phyloP scores from a whole-genome alignment of 2,329 filamentous ascomycete species.

The Karstenula rhodostoma region DNA sequence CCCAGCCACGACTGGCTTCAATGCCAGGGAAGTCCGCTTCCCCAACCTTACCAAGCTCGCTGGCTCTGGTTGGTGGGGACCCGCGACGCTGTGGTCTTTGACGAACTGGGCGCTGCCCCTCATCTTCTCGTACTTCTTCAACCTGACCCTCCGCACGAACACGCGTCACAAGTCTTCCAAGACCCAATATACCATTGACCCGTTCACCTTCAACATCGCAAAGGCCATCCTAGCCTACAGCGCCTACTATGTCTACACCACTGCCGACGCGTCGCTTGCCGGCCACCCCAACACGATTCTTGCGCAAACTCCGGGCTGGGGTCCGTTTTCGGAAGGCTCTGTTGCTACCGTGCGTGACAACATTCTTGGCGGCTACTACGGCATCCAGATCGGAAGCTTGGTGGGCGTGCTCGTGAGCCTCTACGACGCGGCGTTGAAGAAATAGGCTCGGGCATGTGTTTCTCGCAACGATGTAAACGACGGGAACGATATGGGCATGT shows the following conservation, averaged over 20 bases:
- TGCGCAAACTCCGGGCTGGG: conserved; percentile 52
- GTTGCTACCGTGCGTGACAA: conserved; percentile 71
- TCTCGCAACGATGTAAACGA: neutral
- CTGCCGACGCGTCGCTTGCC: conserved; percentile 22
- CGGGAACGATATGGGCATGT: neutral
- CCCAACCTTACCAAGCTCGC: conserved; percentile 82
- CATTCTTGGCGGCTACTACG: conserved; percentile 75
- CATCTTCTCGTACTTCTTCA: conserved; percentile 86
- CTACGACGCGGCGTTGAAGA: conserved; percentile 80
- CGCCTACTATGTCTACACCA: conserved; percentile 66
- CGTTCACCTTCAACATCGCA: conserved; percentile 86
- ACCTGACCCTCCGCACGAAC: conserved; percentile 71
- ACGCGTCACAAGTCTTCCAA: conserved; percentile 53
- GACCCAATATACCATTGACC: conserved; percentile 74
- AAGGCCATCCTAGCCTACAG: conserved; percentile 85
- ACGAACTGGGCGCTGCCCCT: conserved; percentile 77
- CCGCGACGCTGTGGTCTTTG: conserved; percentile 76
- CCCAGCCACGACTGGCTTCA: conserved; percentile 65
- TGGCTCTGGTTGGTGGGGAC: conserved; percentile 78
- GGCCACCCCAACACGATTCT: conserved; percentile 61
- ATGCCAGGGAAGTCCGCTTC: conserved; percentile 69
- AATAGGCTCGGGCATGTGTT: conserved; percentile 24
- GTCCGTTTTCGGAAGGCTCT: conserved; percentile 66
- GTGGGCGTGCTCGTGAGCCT: conserved; percentile 74
- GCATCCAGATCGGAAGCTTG: conserved; percentile 71